Base-by-base conservation (phyloP, 2,329 filamentous ascomycete species). In the Pestalotiopsis sp. region DNA sequence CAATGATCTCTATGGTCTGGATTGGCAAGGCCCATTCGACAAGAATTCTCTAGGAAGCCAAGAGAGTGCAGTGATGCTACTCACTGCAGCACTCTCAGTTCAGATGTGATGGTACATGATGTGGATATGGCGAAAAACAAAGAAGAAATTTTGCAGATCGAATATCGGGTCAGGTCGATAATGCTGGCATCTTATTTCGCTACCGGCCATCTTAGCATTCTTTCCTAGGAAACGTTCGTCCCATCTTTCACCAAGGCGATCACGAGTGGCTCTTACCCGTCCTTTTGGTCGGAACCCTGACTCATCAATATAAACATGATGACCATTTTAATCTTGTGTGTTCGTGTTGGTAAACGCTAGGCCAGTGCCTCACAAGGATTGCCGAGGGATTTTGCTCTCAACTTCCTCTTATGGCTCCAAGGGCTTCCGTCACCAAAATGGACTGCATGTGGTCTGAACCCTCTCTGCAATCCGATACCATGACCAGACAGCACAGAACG, bases 21-120 rank as follows among this genome's bases (percentile, higher is more conserved):
- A 82, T 27, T 90, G 88, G 88, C 82, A 83, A 38, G 87, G 86
- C 0, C 86, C 87, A 0, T 83, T 84, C 38, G 73, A 76, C 17
- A 72, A 70, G 1, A 76, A 78, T 25, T 81, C 83, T 2, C 83
- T 87, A 4, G 83, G 84, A 13, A 85, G 83, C 17, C 88, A 90
- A 67, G 83, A 81, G 67, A 85, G 83, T 1, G 87, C 84, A 0
- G 79, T 90, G 73, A 86, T 89, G 75, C 83, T 84, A 23, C 76
- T 90, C 64, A 80, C 90, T 64, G 87, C 85, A 41, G 86, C 85
- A 41, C 71, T 70, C 68, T 52, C 45, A 14, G 17, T 52, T n/a
- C 6, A 52, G 45, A 17, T n/a, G 20, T 45, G 41, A 36, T 36
- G 58, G 23, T 23, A 2, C 9, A 60, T 41, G 31, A 62, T 59